Base-by-base conservation (phyloP, 176 grass and related monocot genomes). In the Secale cereale region DNA sequence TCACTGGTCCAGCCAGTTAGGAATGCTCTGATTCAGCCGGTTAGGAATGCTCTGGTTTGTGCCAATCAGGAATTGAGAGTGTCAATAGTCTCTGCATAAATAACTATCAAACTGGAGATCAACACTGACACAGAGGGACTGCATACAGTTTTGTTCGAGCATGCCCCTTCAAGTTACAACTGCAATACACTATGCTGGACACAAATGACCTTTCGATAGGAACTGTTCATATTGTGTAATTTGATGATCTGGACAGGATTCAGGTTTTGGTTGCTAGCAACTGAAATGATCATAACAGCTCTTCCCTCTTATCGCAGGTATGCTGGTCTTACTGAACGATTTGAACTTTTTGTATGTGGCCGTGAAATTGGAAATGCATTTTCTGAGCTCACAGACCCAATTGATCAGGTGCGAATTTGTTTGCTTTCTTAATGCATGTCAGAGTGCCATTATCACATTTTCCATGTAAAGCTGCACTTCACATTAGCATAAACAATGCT, bases 341-440 rank as follows among this genome's bases (percentile, higher is more conserved):
- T 99, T 88, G 91, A 99, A 92, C 91, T 96, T 41, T 99, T 91
- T 52, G 84, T 99, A 73, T 99, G 91, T 91, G 97, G 97, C 26
- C 93, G 91, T 88, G 97, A 99, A 83, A 94, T 99, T 92, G 93
- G 91, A 80, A 99, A 99, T 91, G 97, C 97, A 30, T 99, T 99
- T 89, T 99, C 91, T 73, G 97, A 99, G 85, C 97, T 99, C 74
- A 99, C 97, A 48, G 93, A 99, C 85, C 97, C 97, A 50, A 88
- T 99, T 76, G 97, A 99, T 89, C 97, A 96, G 90, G 97, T 99
- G 78, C 50, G 54, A 41, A 46, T 62, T 56, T 84, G 29, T 67
- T 78, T 59, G 10, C 57, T 59, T 73, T 68, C 27, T 39, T 87
- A 37, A 62, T 69, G 74, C 41, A 14, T 54, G 65, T 28, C 14